Percentiles rank a stretch among this genome's conserved stretches.
Conservation (phyloP, 345 rosid species). For the Populus deltoides region DNA sequence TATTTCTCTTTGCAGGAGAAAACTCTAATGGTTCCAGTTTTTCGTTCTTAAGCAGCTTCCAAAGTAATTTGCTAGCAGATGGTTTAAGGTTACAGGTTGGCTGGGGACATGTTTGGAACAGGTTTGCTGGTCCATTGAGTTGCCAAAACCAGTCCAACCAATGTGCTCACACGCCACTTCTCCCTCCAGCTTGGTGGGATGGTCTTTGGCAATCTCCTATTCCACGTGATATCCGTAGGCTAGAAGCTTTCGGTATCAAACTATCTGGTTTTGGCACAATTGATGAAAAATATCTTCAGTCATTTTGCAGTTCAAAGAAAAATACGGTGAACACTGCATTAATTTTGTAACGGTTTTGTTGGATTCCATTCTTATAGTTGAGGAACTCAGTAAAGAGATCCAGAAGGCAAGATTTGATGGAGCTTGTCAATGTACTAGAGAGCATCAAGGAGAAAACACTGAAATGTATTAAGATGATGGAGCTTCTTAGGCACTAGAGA, state of each 20-base stretch:
- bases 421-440: no score
- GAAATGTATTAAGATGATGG: no score
- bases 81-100: conserved; percentile 80
- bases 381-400: not conserved
- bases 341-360: conserved; percentile 24
- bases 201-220: conserved; percentile 93
- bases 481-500: no score
- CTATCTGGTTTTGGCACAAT: conserved; percentile 75
- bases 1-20: conserved; percentile 46
- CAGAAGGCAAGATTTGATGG: no score
- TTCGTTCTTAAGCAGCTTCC: conserved; percentile 84
- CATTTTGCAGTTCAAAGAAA: conserved; percentile 62
- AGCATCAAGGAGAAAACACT: no score
- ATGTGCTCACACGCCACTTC: conserved; percentile 83
- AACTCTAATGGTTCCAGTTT: conserved; percentile 50
- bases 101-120: conserved; percentile 98
- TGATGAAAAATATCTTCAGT: conserved; percentile 55
- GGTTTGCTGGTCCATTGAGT: conserved; percentile 91
- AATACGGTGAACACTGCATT: conserved; percentile 46
- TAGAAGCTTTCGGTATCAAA: conserved; percentile 64
- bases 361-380: not conserved
- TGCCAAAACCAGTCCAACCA: conserved; percentile 70
- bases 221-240: conserved; percentile 58
- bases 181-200: conserved; percentile 99
- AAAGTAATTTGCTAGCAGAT: conserved; percentile 57